Percentiles rank a stretch among this genome's conserved stretches.
These are phyloP conservation scores for Strombidium stylifer DNA, from an alignment of 73 alveolate species.

Conservation along the genomic window DNA sequence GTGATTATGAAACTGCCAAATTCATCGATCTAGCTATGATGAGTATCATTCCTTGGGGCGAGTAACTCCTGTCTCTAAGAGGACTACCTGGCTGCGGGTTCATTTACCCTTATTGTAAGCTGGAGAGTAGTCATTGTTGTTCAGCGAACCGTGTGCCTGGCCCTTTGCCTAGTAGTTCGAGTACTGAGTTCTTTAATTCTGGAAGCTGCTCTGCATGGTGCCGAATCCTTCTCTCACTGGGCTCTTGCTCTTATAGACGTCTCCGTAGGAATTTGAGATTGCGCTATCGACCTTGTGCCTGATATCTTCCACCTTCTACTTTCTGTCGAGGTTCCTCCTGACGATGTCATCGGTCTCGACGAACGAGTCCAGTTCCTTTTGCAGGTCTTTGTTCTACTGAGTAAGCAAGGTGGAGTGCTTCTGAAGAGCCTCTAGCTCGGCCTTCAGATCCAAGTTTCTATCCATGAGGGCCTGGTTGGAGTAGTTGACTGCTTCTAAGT, in stretches of 20 bases:
- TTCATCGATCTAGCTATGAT: no score
- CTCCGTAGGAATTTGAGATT: conserved; percentile 8
- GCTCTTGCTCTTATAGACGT: not conserved
- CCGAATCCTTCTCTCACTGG: conserved; percentile 15
- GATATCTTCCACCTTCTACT: conserved; percentile 8
- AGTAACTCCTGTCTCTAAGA: no score
- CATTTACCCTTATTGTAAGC: no score
- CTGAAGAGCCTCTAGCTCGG: conserved; percentile 13
- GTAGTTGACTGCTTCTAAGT: conserved; percentile 13
- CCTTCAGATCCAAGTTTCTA: conserved; percentile 12
- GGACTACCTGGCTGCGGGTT: no score
- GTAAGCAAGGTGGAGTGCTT: conserved; percentile 5
- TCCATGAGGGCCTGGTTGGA: conserved; percentile 22
- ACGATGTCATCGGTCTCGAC: conserved; percentile 33
- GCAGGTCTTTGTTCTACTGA: conserved; percentile 15
- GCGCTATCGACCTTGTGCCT: conserved; percentile 5
- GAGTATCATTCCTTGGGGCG: no score
- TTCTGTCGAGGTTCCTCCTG: conserved; percentile 16
- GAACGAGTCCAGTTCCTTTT: conserved; percentile 26
- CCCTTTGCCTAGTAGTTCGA: no score
- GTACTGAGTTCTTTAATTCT: no score
- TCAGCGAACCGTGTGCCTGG: no score
- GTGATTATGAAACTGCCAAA: no score
- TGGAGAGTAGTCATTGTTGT: no score
- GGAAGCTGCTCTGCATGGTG: no score